Evolutionary conservation across 2,329 filamentous ascomycete species (phyloP).

Genomic region (Clonostachys rosea): DNA sequence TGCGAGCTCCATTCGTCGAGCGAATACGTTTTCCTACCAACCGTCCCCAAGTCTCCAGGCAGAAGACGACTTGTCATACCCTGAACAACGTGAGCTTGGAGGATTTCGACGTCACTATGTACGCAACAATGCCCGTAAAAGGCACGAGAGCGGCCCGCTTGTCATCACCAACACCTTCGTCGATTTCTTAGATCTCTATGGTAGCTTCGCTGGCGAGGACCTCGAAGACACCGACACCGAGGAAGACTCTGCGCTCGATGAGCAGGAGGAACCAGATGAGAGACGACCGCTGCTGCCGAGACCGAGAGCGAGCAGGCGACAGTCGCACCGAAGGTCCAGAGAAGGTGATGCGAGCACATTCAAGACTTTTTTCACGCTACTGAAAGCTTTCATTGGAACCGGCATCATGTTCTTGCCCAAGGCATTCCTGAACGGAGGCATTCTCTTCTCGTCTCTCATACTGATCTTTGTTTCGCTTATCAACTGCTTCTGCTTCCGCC

Average conservation of each 20-base stretch:
- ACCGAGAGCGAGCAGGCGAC: slow-evolving; percentile 38
- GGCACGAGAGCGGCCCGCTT: slow-evolving; percentile 24
- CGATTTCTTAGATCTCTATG: slow-evolving; percentile 72
- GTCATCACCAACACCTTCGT: slow-evolving; percentile 67
- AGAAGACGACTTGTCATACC: slow-evolving; percentile 20
- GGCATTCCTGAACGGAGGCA: slow-evolving; percentile 73
- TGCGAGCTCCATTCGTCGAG: slow-evolving; percentile 43
- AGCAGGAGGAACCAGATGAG: slow-evolving; percentile 33
- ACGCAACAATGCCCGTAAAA: slow-evolving; percentile 30
- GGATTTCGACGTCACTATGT: slow-evolving; percentile 41
- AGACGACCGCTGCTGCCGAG: slow-evolving; percentile 47
- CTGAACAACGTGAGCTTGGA: slow-evolving; percentile 35
- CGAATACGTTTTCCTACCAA: slow-evolving; percentile 63
- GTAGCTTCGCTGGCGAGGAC: slow-evolving; percentile 73
- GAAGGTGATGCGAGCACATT: slow-evolving; percentile 62
- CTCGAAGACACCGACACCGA: slow-evolving; percentile 42
- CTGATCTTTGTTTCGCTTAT: slow-evolving; percentile 61
- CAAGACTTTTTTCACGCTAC: slow-evolving; percentile 73
- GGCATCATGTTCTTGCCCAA: slow-evolving; percentile 81
- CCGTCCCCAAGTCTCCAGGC: slow-evolving; percentile 21
- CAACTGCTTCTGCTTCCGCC: slow-evolving; percentile 67
- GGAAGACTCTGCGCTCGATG: slow-evolving; percentile 51
- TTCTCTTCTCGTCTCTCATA: slow-evolving; percentile 68
- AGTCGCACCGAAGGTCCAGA: slow-evolving; percentile 32
- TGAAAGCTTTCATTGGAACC: slow-evolving; percentile 76